A percentile compares a stretch with the other conserved stretches of the same genome.
Conservation (phyloP, 1,284 basidiomycete species). For the Papiliotrema flavescens region DNA sequence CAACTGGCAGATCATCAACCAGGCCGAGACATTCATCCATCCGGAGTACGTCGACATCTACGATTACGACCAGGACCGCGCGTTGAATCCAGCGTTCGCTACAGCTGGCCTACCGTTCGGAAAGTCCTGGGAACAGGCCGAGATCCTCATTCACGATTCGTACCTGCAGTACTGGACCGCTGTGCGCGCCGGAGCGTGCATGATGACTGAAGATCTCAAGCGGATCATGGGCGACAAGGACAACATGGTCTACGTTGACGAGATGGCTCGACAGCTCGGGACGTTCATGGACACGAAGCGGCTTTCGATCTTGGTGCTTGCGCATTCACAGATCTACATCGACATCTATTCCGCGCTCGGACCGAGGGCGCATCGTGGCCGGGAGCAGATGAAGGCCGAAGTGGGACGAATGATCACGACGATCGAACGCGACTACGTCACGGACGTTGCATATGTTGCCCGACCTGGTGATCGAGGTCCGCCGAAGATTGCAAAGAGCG, state of each 20-base stretch:
- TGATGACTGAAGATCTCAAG: not conserved
- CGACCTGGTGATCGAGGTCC: not conserved
- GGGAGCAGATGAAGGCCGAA: not conserved
- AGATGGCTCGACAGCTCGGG: constrained; percentile 12
- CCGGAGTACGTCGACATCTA: constrained; percentile 6
- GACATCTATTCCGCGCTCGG: constrained; percentile 9
- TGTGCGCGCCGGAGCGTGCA: too few species aligned
- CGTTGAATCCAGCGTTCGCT: constrained; percentile 3
- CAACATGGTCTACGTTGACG: constrained; percentile 11
- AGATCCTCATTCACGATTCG: constrained; percentile 8
- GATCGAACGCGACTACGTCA: not conserved
- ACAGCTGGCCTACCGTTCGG: not conserved
- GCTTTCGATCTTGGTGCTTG: constrained; percentile 5
- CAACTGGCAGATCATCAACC: constrained; percentile 2
- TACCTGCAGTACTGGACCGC: constrained; percentile 6
- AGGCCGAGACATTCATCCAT: not conserved
- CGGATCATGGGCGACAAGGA: not conserved
- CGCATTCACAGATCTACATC: constrained; percentile 10
- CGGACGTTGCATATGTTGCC: not conserved
- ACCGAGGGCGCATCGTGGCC: not conserved
- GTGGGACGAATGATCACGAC: constrained; percentile 2
- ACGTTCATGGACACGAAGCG: constrained; percentile 5
- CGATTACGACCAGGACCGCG: constrained; percentile 6
- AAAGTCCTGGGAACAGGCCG: constrained; percentile 5
- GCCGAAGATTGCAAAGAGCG: too few species aligned